Evolutionary conservation across 306 rosid species (phyloP).

Genomic region (Rosa multiflora): DNA sequence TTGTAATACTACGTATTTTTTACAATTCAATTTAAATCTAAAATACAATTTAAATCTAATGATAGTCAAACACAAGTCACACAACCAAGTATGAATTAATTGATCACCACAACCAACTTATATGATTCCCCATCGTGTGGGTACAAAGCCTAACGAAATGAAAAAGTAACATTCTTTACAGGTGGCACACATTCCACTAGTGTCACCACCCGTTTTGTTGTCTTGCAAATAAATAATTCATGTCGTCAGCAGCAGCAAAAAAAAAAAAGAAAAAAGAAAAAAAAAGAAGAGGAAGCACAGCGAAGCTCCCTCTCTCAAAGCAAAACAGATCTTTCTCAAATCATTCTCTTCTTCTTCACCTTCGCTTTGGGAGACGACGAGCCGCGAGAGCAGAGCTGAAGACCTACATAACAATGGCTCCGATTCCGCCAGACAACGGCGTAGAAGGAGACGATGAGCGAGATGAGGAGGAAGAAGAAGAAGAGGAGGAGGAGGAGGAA

Average conservation of each 20-base stretch:
- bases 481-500: slow-evolving; percentile 41
- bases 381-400: slow-evolving; percentile 1
- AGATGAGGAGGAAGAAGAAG: slow-evolving; percentile 69
- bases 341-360: neutral
- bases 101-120: too few relatives aligned
- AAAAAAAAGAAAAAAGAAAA: too few relatives aligned
- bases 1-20: too few relatives aligned
- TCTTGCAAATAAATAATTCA: slow-evolving; percentile 29
- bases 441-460: slow-evolving; percentile 89
- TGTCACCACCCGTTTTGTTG: slow-evolving; percentile 25
- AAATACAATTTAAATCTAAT: too few relatives aligned
- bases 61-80: too few relatives aligned
- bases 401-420: slow-evolving; percentile 60
- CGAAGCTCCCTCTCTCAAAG: neutral
- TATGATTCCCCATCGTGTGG: too few relatives aligned
- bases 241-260: neutral
- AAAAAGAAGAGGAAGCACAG: neutral
- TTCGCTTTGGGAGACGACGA: slow-evolving; percentile 19
- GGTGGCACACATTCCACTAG: too few relatives aligned
- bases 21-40: too few relatives aligned
- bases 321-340: neutral
- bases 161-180: too few relatives aligned
- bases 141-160: too few relatives aligned
- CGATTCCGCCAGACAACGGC: slow-evolving; percentile 79
- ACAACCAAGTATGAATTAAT: too few relatives aligned